Conservation (phyloP, 1,139 yeast species). For the Candida freyschussii region DNA sequence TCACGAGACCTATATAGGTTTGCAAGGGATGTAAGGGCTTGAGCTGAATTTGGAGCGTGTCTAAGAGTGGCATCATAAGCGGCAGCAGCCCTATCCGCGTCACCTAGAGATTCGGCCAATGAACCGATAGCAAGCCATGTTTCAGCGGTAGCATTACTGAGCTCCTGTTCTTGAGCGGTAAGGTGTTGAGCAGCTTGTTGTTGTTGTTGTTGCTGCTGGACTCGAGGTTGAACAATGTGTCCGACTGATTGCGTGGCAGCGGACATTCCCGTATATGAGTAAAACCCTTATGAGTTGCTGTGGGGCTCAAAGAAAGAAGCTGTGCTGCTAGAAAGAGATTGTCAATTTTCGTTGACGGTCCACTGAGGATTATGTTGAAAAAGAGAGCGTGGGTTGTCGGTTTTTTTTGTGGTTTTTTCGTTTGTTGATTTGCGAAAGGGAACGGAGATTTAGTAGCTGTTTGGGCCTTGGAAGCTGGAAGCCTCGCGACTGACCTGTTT, state of each 20-base stretch:
- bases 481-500: no score
- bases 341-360: no score
- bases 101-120: constrained; percentile 85
- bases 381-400: no score
- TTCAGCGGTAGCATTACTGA: constrained; percentile 73
- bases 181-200: constrained; percentile 12
- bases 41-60: constrained; percentile 81
- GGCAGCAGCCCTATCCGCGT: constrained; percentile 80
- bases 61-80: constrained; percentile 89
- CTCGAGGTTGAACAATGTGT: constrained; percentile 4
- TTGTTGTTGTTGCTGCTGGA: constrained; percentile 6
- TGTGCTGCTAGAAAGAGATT: no score
- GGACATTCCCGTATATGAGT: no score
- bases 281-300: no score
- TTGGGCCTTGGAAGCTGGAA: no score
- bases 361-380: no score
- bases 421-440: no score
- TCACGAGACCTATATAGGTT: constrained; percentile 85
- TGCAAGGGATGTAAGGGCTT: constrained; percentile 80
- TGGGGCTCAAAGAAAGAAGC: no score
- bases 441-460: no score
- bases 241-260: constrained; percentile 4
- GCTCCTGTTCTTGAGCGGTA: constrained; percentile 22
- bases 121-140: constrained; percentile 93
- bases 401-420: no score